Conservation (phyloP, 139 green algal species). For the Closterium sp. region DNA sequence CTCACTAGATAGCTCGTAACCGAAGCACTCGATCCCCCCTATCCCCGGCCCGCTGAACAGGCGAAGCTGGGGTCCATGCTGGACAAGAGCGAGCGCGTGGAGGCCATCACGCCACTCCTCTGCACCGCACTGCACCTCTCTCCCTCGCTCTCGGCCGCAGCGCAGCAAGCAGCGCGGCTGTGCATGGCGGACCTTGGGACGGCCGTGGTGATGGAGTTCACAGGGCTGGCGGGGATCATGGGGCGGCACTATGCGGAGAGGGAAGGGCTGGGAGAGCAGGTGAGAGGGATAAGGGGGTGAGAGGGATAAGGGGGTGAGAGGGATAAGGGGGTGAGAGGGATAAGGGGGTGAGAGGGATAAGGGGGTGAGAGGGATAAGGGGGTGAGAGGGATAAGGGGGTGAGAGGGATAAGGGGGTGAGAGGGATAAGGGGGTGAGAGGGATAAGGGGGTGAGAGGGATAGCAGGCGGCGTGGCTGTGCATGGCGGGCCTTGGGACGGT, state of each 20-base stretch:
- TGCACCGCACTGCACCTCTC: not conserved
- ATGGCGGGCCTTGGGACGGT: conserved; percentile 86
- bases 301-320: too few relatives aligned
- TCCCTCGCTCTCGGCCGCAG: not conserved
- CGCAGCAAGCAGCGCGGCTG: conserved; percentile 5
- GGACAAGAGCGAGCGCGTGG: conserved; percentile 80
- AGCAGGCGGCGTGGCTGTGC: not conserved
- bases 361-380: too few relatives aligned
- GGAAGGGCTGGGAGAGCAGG: conserved; percentile 18
- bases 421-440: too few relatives aligned
- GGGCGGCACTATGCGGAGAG: conserved; percentile 78
- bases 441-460: too few relatives aligned
- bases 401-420: too few relatives aligned
- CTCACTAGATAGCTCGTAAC: too few relatives aligned
- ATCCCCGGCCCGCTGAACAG: too few relatives aligned
- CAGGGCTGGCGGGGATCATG: conserved; percentile 91
- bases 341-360: too few relatives aligned
- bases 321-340: too few relatives aligned
- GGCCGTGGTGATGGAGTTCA: conserved; percentile 94
- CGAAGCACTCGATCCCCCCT: too few relatives aligned
- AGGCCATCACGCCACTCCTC: conserved; percentile 35
- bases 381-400: too few relatives aligned
- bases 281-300: not conserved
- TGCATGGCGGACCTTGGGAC: conserved; percentile 83
- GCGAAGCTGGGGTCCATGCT: conserved; percentile 89